Conservation (phyloP, 1,284 basidiomycete species). For the Ganoderma resinaceum region DNA sequence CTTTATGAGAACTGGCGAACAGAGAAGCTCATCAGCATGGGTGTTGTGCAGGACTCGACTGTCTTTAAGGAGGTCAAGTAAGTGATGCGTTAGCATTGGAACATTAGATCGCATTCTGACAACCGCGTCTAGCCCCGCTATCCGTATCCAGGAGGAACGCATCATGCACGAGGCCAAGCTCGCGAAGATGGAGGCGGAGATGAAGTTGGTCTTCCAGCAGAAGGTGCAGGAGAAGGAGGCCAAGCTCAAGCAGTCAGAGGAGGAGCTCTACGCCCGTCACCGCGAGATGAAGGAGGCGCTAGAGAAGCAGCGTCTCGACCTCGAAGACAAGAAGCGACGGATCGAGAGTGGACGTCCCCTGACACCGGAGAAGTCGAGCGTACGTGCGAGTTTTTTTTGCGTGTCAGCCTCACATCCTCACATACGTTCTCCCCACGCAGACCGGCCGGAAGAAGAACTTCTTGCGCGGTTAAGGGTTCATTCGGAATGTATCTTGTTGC, state of each 20-base stretch:
- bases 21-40: constrained; percentile 94
- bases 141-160: constrained; percentile 94
- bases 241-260: constrained; percentile 97
- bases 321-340: constrained; percentile 98
- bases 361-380: constrained; percentile 91
- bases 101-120: constrained; percentile 21
- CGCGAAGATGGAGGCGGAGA: constrained; percentile 98
- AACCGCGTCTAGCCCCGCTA: constrained; percentile 75
- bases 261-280: constrained; percentile 96
- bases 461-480: constrained; percentile 63
- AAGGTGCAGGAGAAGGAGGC: constrained; percentile 99
- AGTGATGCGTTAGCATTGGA: constrained; percentile 41
- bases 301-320: constrained; percentile 94
- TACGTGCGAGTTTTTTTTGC: constrained; percentile 45
- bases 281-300: constrained; percentile 99
- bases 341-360: constrained; percentile 94
- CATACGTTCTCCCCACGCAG: constrained; percentile 38
- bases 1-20: constrained; percentile 97
- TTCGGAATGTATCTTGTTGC: constrained; percentile 27
- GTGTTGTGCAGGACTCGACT: constrained; percentile 93
- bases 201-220: constrained; percentile 99
- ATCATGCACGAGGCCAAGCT: constrained; percentile 94
- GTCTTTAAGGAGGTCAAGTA: constrained; percentile 99
- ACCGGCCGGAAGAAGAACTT: constrained; percentile 80
- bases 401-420: constrained; percentile 3